These are phyloP conservation scores for Benincasa hispida DNA, from an alignment of 306 rosid species.

Conservation along the genomic window DNA sequence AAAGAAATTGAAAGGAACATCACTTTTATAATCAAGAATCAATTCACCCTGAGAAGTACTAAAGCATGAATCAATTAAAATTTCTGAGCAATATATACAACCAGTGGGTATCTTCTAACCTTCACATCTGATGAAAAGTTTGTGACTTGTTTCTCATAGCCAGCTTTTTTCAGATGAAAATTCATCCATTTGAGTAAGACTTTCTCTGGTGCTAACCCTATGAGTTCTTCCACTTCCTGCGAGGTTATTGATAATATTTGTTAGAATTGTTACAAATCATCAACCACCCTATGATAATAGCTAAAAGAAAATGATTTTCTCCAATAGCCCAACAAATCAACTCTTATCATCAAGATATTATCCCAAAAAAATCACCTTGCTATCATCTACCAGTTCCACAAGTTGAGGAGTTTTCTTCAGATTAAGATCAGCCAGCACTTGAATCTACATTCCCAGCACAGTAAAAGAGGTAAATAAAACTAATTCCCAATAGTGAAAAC, in stretches of 20 bases:
- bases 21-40: neutral
- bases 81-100: neutral
- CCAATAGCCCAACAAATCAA: neutral
- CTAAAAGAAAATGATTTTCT: neutral
- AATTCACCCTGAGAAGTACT: neutral
- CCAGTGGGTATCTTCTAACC: slow-evolving; percentile 31
- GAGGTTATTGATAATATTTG: slow-evolving; percentile 1
- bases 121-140: slow-evolving; percentile 92
- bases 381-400: slow-evolving; percentile 90
- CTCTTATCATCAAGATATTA: neutral
- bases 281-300: neutral
- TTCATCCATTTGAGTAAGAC: slow-evolving; percentile 98
- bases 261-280: neutral
- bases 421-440: slow-evolving; percentile 86
- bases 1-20: neutral
- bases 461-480: slow-evolving; percentile 10
- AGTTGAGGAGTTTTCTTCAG: slow-evolving; percentile 99
- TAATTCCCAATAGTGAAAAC: slow-evolving; percentile 3
- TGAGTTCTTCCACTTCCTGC: slow-evolving; percentile 98
- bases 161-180: slow-evolving; percentile 87
- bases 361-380: slow-evolving; percentile 36
- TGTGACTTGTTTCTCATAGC: slow-evolving; percentile 87
- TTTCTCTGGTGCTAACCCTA: slow-evolving; percentile 88
- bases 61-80: neutral
- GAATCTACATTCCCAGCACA: slow-evolving; percentile 60